phyloP scores from a whole-genome alignment of 495 filamentous ascomycete species.

The Penicillium steckii region DNA sequence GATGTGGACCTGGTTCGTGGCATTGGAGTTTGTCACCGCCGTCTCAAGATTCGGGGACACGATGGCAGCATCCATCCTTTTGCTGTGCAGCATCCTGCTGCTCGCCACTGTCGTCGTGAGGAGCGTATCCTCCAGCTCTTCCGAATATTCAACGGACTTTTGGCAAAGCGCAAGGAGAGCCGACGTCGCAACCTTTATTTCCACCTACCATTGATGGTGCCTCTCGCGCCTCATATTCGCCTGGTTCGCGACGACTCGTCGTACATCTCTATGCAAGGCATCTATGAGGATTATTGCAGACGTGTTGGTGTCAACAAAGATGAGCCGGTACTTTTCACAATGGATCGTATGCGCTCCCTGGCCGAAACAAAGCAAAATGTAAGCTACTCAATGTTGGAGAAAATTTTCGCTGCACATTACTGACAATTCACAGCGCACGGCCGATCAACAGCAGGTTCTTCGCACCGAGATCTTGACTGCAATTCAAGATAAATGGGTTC shows the following conservation, averaged over 20 bases:
- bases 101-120: constrained; percentile 85
- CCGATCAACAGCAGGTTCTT: constrained; percentile 67
- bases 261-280: constrained; percentile 88
- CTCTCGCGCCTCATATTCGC: constrained; percentile 86
- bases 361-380: constrained; percentile 65
- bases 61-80: constrained; percentile 95
- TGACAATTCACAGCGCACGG: constrained; percentile 50
- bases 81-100: constrained; percentile 92
- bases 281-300: constrained; percentile 95
- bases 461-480: constrained; percentile 83
- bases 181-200: constrained; percentile 92
- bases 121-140: constrained; percentile 97
- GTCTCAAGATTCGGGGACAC: constrained; percentile 94
- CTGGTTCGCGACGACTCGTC: constrained; percentile 93
- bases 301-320: constrained; percentile 85
- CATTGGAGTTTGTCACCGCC: constrained; percentile 83
- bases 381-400: constrained; percentile 16
- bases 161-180: constrained; percentile 90
- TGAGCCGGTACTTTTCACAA: constrained; percentile 89
- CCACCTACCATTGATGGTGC: constrained; percentile 91
- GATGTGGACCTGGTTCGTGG: constrained; percentile 88
- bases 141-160: constrained; percentile 89
- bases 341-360: constrained; percentile 83
- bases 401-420: neutral
- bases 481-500: constrained; percentile 89